Percentiles rank a stretch among this genome's conserved stretches.
Conservation (phyloP, 306 rosid genomes). For the Corylus avellana region DNA sequence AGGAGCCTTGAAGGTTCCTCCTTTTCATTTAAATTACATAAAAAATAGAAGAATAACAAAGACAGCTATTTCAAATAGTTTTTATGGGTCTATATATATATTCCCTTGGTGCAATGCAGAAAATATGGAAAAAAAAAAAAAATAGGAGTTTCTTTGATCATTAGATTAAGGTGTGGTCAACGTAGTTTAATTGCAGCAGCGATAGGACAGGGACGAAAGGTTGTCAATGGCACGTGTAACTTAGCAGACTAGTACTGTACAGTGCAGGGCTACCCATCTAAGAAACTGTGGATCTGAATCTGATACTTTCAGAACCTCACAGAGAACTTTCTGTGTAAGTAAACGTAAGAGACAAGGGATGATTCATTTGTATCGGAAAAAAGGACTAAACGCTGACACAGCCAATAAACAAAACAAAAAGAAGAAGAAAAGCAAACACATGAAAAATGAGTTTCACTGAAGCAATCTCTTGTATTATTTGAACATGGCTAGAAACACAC, state of each 20-base stretch:
- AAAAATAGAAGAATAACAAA: too few relatives aligned
- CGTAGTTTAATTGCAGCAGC: background rate
- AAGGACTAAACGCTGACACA: background rate
- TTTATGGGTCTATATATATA: too few relatives aligned
- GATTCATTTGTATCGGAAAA: background rate
- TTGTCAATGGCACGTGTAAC: background rate
- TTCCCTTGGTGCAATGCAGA: too few relatives aligned
- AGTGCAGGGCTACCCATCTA: background rate
- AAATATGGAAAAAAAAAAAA: too few relatives aligned
- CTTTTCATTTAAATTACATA: too few relatives aligned
- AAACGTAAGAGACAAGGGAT: background rate
- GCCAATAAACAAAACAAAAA: background rate
- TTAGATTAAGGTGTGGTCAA: background rate
- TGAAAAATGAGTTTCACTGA: background rate
- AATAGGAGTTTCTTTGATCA: too few relatives aligned
- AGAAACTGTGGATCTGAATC: constrained; percentile 8
- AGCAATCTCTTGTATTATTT: background rate
- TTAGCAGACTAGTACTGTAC: background rate
- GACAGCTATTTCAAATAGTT: too few relatives aligned
- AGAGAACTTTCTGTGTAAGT: constrained; percentile 13
- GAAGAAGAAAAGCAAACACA: background rate
- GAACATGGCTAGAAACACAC: too few relatives aligned
- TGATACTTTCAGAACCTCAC: background rate
- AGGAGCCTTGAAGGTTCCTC: too few relatives aligned
- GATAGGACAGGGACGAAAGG: constrained; percentile 1